Percentiles rank a stretch among this genome's conserved stretches.
These are phyloP conservation scores for Deinandra increscens DNA, from an alignment of 129 eudicot species.

Conservation along the genomic window DNA sequence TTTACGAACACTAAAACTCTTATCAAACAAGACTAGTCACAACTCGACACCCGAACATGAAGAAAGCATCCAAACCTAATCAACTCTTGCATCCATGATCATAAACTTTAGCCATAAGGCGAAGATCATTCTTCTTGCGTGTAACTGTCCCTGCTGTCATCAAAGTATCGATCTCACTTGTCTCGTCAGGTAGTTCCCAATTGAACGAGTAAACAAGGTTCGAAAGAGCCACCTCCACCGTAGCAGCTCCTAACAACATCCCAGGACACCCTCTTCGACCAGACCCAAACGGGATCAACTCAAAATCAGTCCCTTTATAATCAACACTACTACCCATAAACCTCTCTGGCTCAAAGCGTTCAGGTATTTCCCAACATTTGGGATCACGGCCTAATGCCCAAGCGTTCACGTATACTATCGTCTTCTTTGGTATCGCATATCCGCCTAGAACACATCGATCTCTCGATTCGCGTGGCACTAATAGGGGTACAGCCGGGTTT, in stretches of 20 bases:
- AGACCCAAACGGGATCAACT: conserved; percentile 43
- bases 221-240: conserved; percentile 32
- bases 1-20: too few relatives aligned
- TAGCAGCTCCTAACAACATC: conserved; percentile 28
- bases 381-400: conserved; percentile 49
- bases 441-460: conserved; percentile 24
- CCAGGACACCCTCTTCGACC: conserved; percentile 44
- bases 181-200: conserved; percentile 32
- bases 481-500: conserved; percentile 35
- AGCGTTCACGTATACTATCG: conserved; percentile 31
- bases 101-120: conserved; percentile 20
- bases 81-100: not conserved
- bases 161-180: conserved; percentile 35
- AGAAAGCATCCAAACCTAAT: not conserved
- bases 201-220: conserved; percentile 39
- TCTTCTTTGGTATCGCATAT: conserved; percentile 33
- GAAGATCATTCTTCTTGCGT: conserved; percentile 36
- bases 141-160: conserved; percentile 23
- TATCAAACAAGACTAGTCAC: too few relatives aligned
- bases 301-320: conserved; percentile 34
- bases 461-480: conserved; percentile 29
- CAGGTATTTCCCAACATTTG: conserved; percentile 35
- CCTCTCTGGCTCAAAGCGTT: conserved; percentile 41
- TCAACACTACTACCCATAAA: conserved; percentile 32
- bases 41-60: not conserved